Evolutionary conservation across 164 flowering plant genomes (phyloP), one percentile per base, ranked within the genome.

Genomic region (Liriodendron chinense): DNA sequence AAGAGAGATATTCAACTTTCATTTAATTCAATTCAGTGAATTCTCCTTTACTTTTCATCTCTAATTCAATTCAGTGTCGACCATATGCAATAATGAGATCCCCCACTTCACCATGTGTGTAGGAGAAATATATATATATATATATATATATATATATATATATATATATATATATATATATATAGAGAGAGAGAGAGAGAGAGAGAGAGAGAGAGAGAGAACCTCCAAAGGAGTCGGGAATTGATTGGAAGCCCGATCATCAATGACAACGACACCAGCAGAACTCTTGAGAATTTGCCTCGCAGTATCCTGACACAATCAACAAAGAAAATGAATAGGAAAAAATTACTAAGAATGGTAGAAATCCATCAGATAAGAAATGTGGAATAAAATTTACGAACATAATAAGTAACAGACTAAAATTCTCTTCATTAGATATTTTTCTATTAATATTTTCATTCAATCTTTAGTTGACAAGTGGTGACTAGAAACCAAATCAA

Each of bases 151-250:
- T 14, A 64, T 12, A 64, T 12, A 23, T 8, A n/a, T 9, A 14
- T 9, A 5, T 3, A 22, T 1, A 7, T 14, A 64, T 3, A 22
- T 1, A 7, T 14, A 64, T 12, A 64, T 12, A 23, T 8, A n/a
- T 9, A 14, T 9, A 5, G 26, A 4, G 67, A 18, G 65, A n/a
- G 65, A n/a, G 65, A 62, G 65, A 25, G 24, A n/a, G n/a, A 72
- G 21, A 62, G 43, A 43, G 64, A 26, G 64, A 65, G 66, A 26
- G 43, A 56, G 74, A 73, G 76, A 66, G 69, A 25, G 23, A 34
- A 78, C 97, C 80, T 88, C 94, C 78, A 96, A 75, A 7, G 98
- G 99, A 14, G 98, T 96, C 16, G 99, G 99, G 81, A 96, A 96
- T 79, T 67, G 75, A 81, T 96, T 96, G 53, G 96, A 82, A 74